Evolutionary conservation across 306 rosid genomes (phyloP).

Genomic region (Lupinus albus): DNA sequence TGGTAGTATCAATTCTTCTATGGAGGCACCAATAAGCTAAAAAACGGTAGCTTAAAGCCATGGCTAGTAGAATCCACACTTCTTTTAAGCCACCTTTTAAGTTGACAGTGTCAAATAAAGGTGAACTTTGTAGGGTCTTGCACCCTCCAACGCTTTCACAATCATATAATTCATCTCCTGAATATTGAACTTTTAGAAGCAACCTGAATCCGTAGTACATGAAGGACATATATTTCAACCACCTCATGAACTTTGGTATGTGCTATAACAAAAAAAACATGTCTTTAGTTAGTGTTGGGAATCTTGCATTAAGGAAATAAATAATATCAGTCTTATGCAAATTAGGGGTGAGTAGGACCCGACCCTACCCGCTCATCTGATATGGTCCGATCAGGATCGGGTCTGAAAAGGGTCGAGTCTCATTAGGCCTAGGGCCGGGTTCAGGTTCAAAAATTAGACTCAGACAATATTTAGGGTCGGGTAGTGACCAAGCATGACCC

Average conservation of each 20-base stretch:
- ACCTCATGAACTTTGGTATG: constrained; percentile 78
- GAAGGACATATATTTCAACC: constrained; percentile 90
- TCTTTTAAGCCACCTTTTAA: constrained; percentile 76
- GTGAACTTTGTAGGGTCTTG: constrained; percentile 70
- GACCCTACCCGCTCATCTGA: too few relatives aligned
- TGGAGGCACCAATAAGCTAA: constrained; percentile 77
- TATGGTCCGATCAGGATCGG: too few relatives aligned
- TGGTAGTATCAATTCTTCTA: constrained; percentile 53
- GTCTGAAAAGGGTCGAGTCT: too few relatives aligned
- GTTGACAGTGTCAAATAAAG: constrained; percentile 70
- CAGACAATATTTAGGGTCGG: too few relatives aligned
- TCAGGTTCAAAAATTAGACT: too few relatives aligned
- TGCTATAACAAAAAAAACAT: constrained; percentile 57
- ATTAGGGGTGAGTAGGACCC: too few relatives aligned
- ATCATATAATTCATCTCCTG: constrained; percentile 77
- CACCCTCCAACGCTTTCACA: constrained; percentile 79
- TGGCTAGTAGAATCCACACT: constrained; percentile 74
- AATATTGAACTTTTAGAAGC: constrained; percentile 82
- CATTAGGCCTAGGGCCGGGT: too few relatives aligned
- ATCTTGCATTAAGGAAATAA: not conserved
- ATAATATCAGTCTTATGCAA: too few relatives aligned
- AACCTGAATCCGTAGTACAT: constrained; percentile 89
- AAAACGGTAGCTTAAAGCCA: constrained; percentile 70
- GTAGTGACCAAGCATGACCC: too few relatives aligned
- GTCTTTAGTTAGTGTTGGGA: not conserved